Evolutionary conservation across 108 stramenopile species (phyloP).

Genomic region (Cyclotella atomus): DNA sequence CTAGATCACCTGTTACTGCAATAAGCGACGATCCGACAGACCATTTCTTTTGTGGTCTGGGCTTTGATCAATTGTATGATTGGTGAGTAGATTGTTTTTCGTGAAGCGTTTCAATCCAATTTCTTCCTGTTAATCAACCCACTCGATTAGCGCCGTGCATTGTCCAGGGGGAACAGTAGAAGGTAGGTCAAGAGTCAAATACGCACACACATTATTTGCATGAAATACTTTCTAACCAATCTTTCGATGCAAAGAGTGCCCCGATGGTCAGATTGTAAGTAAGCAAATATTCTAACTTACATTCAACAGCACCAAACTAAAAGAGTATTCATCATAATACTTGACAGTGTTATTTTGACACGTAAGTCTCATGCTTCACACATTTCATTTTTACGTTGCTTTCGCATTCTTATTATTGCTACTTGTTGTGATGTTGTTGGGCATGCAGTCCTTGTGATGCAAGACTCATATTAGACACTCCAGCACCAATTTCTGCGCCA

Average conservation of each 20-base stretch:
- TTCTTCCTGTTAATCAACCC: not conserved
- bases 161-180: constrained; percentile 17
- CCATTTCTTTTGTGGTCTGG: constrained; percentile 42
- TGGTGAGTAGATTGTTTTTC: constrained; percentile 18
- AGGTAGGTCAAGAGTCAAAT: not conserved
- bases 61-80: constrained; percentile 41
- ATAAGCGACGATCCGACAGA: constrained; percentile 18
- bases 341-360: constrained; percentile 40
- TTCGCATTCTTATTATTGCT: no score
- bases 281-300: not conserved
- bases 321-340: no score
- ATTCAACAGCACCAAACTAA: no score
- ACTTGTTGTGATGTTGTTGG: no score
- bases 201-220: no score
- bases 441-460: constrained; percentile 18
- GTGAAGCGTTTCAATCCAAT: not conserved
- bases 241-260: constrained; percentile 32
- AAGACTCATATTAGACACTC: not conserved
- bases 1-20: constrained; percentile 15
- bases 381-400: no score
- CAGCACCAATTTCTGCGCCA: not conserved
- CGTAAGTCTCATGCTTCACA: constrained; percentile 16
- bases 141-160: constrained; percentile 13
- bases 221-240: no score
- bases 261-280: constrained; percentile 17